These are phyloP conservation scores for Radiomyces spectabilis DNA, from an alignment of 192 early-diverging fungal species.

Conservation along the genomic window DNA sequence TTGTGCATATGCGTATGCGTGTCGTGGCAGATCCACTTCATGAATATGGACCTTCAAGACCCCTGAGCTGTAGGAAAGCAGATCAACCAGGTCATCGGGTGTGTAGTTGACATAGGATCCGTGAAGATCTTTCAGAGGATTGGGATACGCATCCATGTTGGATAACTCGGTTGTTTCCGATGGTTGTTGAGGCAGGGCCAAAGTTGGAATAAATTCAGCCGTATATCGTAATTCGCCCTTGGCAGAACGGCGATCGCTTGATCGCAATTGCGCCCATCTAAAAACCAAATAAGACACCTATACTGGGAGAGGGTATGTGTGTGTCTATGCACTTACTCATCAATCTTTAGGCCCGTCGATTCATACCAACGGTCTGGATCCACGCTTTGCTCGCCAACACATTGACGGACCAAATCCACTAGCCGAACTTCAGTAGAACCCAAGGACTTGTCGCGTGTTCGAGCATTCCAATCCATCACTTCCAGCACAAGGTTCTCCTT, in stretches of 20 bases:
- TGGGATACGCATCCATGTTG: too few species aligned
- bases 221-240: slow-evolving; percentile 32
- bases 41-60: slow-evolving; percentile 45
- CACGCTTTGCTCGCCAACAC: slow-evolving; percentile 11
- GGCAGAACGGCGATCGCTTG: slow-evolving; percentile 11
- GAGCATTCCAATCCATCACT: slow-evolving; percentile 71
- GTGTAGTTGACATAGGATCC: slow-evolving; percentile 14
- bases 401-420: slow-evolving; percentile 3
- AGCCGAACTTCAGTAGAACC: slow-evolving; percentile 41
- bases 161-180: slow-evolving; percentile 5
- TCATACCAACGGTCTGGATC: slow-evolving; percentile 19
- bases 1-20: slow-evolving; percentile 31
- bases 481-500: slow-evolving; percentile 60
- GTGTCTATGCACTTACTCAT: too few species aligned
- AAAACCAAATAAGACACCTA: not conserved
- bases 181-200: slow-evolving; percentile 2
- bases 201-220: slow-evolving; percentile 29
- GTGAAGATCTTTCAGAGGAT: slow-evolving; percentile 18
- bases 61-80: slow-evolving; percentile 33
- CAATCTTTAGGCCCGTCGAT: slow-evolving; percentile 8
- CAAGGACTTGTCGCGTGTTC: slow-evolving; percentile 64
- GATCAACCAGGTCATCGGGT: slow-evolving; percentile 20
- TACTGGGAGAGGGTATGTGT: too few species aligned
- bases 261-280: slow-evolving; percentile 30
- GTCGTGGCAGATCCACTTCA: slow-evolving; percentile 18